Percentiles rank a stretch among this genome's conserved stretches.
These are phyloP conservation scores for Penicillium brasilianum DNA, from an alignment of 2,329 filamentous ascomycete genomes.

Conservation along the genomic window DNA sequence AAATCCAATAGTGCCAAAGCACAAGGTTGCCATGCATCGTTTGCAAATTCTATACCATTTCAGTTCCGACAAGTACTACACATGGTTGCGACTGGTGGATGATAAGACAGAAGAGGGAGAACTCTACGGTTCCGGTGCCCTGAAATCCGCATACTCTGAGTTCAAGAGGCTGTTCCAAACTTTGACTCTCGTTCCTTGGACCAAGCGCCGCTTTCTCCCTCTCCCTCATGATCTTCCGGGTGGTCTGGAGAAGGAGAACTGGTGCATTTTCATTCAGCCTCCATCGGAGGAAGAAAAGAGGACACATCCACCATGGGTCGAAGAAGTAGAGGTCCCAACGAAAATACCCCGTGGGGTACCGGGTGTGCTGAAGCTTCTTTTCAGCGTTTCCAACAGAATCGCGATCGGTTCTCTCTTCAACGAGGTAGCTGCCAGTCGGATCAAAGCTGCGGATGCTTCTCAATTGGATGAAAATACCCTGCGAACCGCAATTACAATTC, in stretches of 20 bases:
- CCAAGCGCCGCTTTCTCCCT: not conserved
- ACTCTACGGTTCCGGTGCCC: not conserved
- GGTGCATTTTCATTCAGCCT: conserved; percentile 6
- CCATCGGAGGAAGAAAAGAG: not conserved
- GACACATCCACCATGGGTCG: not conserved
- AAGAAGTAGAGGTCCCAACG: not conserved
- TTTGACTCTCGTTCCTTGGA: conserved; percentile 6
- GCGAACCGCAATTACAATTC: not conserved
- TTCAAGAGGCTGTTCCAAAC: conserved; percentile 11
- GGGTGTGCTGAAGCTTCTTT: not conserved
- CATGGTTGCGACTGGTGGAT: conserved; percentile 2
- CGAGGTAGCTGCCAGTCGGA: not conserved
- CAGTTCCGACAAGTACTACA: not conserved
- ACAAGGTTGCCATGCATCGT: not conserved
- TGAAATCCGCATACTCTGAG: not conserved
- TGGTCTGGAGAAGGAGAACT: not conserved
- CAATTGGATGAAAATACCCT: not conserved
- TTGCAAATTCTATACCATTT: conserved; percentile 18
- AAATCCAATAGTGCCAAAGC: no score
- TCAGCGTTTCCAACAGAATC: not conserved
- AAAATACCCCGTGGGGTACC: not conserved
- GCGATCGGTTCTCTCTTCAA: not conserved
- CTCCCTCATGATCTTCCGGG: not conserved
- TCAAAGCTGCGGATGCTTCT: not conserved
- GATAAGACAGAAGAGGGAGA: not conserved